Percentiles rank a stretch among this genome's conserved stretches.
These are phyloP conservation scores for Fistulinella staudtii DNA, from an alignment of 1,284 basidiomycete species.

Conservation along the genomic window DNA sequence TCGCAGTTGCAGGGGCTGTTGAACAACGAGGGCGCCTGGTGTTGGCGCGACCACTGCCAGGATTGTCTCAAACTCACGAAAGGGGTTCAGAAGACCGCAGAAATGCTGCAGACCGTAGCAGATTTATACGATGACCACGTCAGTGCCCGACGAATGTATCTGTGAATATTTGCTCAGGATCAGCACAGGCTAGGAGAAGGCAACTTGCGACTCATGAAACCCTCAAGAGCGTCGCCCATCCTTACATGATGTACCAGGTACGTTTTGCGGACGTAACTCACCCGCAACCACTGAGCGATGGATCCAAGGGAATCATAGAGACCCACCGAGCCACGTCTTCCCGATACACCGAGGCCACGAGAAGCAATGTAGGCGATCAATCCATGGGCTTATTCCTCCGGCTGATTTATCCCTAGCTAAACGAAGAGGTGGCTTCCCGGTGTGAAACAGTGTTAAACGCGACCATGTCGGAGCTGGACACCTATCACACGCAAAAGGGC, in stretches of 20 bases:
- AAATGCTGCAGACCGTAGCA: slow-evolving; percentile 69
- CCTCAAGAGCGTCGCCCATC: slow-evolving; percentile 72
- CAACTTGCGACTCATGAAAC: slow-evolving; percentile 73
- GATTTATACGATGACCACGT: slow-evolving; percentile 79
- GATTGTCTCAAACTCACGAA: slow-evolving; percentile 76
- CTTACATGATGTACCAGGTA: slow-evolving; percentile 66
- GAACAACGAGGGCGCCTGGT: slow-evolving; percentile 79
- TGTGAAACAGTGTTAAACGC: slow-evolving; percentile 87
- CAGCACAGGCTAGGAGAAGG: slow-evolving; percentile 59
- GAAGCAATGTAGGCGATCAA: slow-evolving; percentile 34
- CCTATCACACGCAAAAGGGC: slow-evolving; percentile 68
- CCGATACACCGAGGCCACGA: slow-evolving; percentile 54
- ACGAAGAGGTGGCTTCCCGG: slow-evolving; percentile 63
- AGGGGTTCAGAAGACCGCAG: slow-evolving; percentile 73
- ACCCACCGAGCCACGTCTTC: slow-evolving; percentile 66
- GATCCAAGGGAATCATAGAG: slow-evolving; percentile 59
- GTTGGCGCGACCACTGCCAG: slow-evolving; percentile 75
- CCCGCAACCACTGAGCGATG: background rate
- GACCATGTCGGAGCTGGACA: slow-evolving; percentile 84
- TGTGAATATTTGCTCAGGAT: slow-evolving; percentile 8
- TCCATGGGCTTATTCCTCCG: background rate
- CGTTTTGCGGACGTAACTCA: slow-evolving; percentile 6
- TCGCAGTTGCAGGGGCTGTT: slow-evolving; percentile 41
- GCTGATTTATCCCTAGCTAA: slow-evolving; percentile 37
- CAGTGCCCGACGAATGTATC: slow-evolving; percentile 22